Evolutionary conservation across 1,284 basidiomycete genomes (phyloP).

Genomic region (Neolentinus lepideus): DNA sequence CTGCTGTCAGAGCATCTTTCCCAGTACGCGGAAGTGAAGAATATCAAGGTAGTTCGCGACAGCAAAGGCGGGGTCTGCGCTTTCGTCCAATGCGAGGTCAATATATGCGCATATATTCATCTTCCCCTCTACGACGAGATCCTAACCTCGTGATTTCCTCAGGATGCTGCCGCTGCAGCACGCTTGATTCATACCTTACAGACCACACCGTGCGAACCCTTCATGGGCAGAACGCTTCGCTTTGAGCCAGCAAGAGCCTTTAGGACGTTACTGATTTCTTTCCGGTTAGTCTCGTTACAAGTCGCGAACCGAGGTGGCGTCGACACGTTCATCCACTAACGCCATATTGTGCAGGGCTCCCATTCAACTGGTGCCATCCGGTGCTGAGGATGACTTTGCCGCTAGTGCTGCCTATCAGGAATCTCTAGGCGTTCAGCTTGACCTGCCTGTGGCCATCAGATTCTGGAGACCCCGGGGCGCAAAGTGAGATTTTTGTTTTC

Average conservation of each 20-base stretch:
- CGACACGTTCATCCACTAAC: background rate
- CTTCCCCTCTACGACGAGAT: slow-evolving; percentile 9
- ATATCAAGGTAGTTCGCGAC: slow-evolving; percentile 70
- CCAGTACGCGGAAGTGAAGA: slow-evolving; percentile 51
- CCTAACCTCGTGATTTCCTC: slow-evolving; percentile 10
- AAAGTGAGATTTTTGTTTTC: slow-evolving; percentile 26
- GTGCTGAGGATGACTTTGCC: background rate
- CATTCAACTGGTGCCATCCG: background rate
- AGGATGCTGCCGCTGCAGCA: slow-evolving; percentile 55
- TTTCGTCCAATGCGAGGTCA: slow-evolving; percentile 75
- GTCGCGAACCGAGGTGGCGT: background rate
- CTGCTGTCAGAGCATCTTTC: slow-evolving; percentile 59
- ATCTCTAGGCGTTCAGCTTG: slow-evolving; percentile 10
- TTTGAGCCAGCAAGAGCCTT: slow-evolving; percentile 75
- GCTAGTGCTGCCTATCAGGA: background rate
- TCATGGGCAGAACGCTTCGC: slow-evolving; percentile 62
- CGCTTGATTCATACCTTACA: slow-evolving; percentile 54
- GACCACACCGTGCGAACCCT: slow-evolving; percentile 44
- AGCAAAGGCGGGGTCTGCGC: slow-evolving; percentile 69
- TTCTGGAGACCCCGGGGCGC: slow-evolving; percentile 33
- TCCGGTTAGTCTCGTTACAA: slow-evolving; percentile 37
- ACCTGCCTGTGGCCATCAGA: slow-evolving; percentile 49
- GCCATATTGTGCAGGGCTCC: background rate
- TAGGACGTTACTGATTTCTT: slow-evolving; percentile 65
- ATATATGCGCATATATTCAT: slow-evolving; percentile 10